These are phyloP conservation scores for Paramecium sonneborni DNA, from an alignment of 73 alveolate genomes.

Conservation along the genomic window DNA sequence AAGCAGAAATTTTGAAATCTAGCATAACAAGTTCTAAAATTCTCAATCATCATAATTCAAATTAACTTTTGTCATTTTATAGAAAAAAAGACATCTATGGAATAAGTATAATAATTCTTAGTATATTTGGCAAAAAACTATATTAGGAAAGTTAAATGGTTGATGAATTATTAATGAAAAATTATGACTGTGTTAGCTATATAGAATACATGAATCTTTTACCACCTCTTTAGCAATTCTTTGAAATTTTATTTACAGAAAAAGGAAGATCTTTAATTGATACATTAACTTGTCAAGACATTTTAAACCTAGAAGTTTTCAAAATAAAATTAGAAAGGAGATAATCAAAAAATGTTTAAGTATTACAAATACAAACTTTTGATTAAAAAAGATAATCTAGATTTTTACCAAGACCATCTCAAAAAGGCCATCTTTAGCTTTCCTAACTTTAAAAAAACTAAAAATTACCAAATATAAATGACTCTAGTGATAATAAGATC, in stretches of 20 bases:
- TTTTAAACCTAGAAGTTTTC: neutral
- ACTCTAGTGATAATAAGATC: neutral
- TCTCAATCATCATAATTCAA: neutral
- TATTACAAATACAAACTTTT: neutral
- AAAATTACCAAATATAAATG: neutral
- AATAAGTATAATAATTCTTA: neutral
- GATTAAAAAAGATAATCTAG: neutral
- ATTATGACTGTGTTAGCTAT: neutral
- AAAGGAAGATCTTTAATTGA: neutral
- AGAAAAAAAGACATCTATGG: constrained; percentile 10
- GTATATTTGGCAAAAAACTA: neutral
- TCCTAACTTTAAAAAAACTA: neutral
- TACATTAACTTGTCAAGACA: neutral
- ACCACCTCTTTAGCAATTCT: neutral
- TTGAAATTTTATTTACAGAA: constrained; percentile 17
- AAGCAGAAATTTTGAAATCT: neutral
- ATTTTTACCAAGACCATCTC: neutral
- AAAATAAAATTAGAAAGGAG: neutral
- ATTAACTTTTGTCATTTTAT: neutral
- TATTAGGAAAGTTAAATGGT: neutral
- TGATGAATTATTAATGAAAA: constrained; percentile 5
- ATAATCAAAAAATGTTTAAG: neutral
- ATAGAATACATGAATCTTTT: neutral
- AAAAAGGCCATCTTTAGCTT: neutral
- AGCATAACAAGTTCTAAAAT: neutral